Base-by-base conservation (phyloP, 257 asterid species). In the Fraxinus cuspidata region DNA sequence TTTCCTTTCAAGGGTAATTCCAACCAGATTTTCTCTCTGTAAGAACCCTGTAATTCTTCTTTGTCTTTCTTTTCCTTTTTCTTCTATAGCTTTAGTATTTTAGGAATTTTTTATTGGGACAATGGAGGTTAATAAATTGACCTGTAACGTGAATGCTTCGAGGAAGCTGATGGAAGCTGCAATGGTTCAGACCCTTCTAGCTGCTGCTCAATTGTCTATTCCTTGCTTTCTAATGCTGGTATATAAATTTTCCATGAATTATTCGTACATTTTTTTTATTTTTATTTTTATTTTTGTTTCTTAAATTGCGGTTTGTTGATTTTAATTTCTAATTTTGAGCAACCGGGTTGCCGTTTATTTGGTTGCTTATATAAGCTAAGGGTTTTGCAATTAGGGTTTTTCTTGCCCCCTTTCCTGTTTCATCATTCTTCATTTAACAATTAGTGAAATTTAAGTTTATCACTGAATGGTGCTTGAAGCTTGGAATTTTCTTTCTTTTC, bases 71-170 rank as follows among this genome's bases (percentile, higher is more conserved):
- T 51, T 53, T 19, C 63, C 23, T 16, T 51, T 53, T 53, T 53
- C 64, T 19, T 21, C 25, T 53, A 4, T 53, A 19, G 27, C 11
- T 53, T n/a, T 53, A n/a, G 67, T 60, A 49, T 56, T 77, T 79
- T 16, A 68, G 34, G 37, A 42, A 7, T 34, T 34, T 51, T 73
- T 25, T 64, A 58, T 21, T 51, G 69, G 76, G 80, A 1, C 31
- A 87, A 93, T 93, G 97, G 98, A 91, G 89, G 90, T 82, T 81
- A 71, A 74, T 64, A 84, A 75, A 76, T 82, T 79, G 83, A 87
- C 88, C 84, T 86, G 80, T 74, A 90, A 87, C 66, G 73, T 78
- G 84, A 68, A 44, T 74, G 84, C 77, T 82, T 58, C 80, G 80
- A 76, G 77, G 77, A 81, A 83, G 77, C 79, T 82, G 23, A 76